Evolutionary conservation across 1,284 basidiomycete species (phyloP).

Genomic region (Puccinia triticina): DNA sequence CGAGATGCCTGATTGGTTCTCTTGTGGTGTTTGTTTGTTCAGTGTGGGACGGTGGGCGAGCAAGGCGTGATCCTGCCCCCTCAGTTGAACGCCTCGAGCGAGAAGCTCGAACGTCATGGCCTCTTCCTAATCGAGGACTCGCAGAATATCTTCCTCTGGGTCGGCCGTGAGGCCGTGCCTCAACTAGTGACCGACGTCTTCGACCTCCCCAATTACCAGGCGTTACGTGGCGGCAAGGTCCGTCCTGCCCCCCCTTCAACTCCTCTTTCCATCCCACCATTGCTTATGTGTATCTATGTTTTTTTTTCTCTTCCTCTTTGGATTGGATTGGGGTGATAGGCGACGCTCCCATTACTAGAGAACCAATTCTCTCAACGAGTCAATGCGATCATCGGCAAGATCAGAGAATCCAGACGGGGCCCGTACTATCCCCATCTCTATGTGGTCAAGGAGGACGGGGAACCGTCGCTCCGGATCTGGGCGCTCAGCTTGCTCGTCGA

Average conservation of each 20-base stretch:
- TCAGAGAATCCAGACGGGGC: constrained; percentile 79
- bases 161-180: constrained; percentile 93
- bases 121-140: constrained; percentile 96
- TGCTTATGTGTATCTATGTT: not conserved
- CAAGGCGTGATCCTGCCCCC: constrained; percentile 79
- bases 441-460: constrained; percentile 96
- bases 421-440: constrained; percentile 94
- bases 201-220: constrained; percentile 82
- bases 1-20: not conserved
- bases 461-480: constrained; percentile 84
- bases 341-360: constrained; percentile 81
- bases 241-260: constrained; percentile 53
- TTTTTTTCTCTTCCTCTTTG: not conserved
- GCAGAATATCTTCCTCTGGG: constrained; percentile 96
- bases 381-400: constrained; percentile 89
- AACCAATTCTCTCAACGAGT: constrained; percentile 91
- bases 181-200: constrained; percentile 94
- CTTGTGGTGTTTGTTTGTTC: not conserved
- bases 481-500: constrained; percentile 91
- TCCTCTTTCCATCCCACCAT: not conserved
- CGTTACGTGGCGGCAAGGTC: constrained; percentile 88
- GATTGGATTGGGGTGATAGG: constrained; percentile 63
- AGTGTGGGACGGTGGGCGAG: constrained; percentile 79
- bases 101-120: constrained; percentile 90
- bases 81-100: constrained; percentile 87